Evolutionary conservation across 2,329 filamentous ascomycete species (phyloP).

Genomic region (Paraphaeosphaeria minitans): DNA sequence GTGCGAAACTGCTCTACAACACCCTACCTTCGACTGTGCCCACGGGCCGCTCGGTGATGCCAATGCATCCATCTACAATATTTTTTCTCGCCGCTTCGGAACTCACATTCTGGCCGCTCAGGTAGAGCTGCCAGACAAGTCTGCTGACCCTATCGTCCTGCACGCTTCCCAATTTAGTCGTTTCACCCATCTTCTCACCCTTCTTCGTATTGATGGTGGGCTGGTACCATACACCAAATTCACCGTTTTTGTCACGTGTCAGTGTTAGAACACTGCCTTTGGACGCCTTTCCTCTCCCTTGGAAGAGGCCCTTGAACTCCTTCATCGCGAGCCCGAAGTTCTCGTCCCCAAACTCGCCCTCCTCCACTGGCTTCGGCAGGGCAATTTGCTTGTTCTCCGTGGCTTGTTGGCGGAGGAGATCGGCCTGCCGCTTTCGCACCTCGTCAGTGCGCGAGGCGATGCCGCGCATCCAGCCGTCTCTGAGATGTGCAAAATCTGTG

Average conservation of each 20-base stretch:
- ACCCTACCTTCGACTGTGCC: slow-evolving; percentile 86
- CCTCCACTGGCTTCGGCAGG: slow-evolving; percentile 40
- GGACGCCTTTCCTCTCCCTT: slow-evolving; percentile 74
- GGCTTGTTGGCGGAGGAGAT: slow-evolving; percentile 50
- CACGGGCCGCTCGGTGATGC: slow-evolving; percentile 84
- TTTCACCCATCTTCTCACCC: slow-evolving; percentile 50
- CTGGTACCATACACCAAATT: slow-evolving; percentile 52
- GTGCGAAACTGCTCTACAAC: slow-evolving; percentile 9
- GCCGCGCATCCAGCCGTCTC: slow-evolving; percentile 87
- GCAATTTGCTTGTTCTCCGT: slow-evolving; percentile 43
- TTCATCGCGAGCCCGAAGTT: slow-evolving; percentile 75
- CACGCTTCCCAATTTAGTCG: slow-evolving; percentile 71
- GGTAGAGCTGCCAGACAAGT: slow-evolving; percentile 86
- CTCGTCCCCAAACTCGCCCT: slow-evolving; percentile 68
- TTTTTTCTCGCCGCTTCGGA: slow-evolving; percentile 80
- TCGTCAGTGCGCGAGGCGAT: slow-evolving; percentile 74
- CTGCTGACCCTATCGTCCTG: slow-evolving; percentile 79
- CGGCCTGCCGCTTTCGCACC: slow-evolving; percentile 42
- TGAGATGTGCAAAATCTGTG: slow-evolving; percentile 90
- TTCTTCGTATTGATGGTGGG: slow-evolving; percentile 33
- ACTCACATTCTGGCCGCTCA: slow-evolving; percentile 84
- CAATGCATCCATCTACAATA: slow-evolving; percentile 86
- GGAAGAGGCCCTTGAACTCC: slow-evolving; percentile 82
- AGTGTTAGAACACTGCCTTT: slow-evolving; percentile 81
- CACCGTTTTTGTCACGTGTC: slow-evolving; percentile 67